Percentiles rank a stretch among this genome's conserved stretches.
phyloP scores from a whole-genome alignment of 1,284 basidiomycete genomes.

The Trametes hirsuta region DNA sequence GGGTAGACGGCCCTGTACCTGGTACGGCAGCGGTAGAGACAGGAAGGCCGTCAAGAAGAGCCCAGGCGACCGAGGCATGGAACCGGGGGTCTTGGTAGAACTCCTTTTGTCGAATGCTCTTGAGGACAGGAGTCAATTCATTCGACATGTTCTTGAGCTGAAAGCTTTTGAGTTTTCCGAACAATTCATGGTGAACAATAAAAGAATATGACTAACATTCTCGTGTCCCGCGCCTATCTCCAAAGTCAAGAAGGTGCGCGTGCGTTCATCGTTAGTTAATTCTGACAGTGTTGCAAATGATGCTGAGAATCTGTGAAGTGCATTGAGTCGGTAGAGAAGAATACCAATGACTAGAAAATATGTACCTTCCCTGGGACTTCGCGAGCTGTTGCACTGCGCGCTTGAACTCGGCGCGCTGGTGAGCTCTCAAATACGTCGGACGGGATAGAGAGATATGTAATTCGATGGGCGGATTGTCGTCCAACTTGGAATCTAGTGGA shows the following conservation, averaged over 20 bases:
- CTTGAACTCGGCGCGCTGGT: constrained; percentile 74
- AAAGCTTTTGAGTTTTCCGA: not conserved
- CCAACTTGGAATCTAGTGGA: not conserved
- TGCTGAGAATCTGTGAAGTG: constrained; percentile 56
- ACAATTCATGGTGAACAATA: constrained; percentile 2
- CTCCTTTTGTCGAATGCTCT: constrained; percentile 63
- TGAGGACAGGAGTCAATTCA: constrained; percentile 55
- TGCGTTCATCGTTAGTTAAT: constrained; percentile 78
- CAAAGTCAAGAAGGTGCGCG: constrained; percentile 72
- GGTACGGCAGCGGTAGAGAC: not conserved
- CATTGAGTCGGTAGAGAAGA: not conserved
- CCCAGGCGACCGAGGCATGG: constrained; percentile 84
- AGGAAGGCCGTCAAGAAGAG: constrained; percentile 46
- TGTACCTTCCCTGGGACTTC: constrained; percentile 7
- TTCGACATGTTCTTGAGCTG: constrained; percentile 60
- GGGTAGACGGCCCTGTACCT: not conserved
- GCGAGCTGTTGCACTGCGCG: constrained; percentile 55
- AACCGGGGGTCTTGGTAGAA: constrained; percentile 78
- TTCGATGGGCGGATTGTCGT: constrained; percentile 33
- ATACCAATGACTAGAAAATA: not conserved
- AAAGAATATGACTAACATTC: constrained; percentile 49
- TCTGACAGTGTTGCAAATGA: constrained; percentile 74
- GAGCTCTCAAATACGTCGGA: constrained; percentile 74
- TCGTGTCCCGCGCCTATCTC: constrained; percentile 79
- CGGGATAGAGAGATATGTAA: constrained; percentile 78